Evolutionary conservation across 1,284 basidiomycete genomes (phyloP).

Genomic region (Apiotrichum laibachii): DNA sequence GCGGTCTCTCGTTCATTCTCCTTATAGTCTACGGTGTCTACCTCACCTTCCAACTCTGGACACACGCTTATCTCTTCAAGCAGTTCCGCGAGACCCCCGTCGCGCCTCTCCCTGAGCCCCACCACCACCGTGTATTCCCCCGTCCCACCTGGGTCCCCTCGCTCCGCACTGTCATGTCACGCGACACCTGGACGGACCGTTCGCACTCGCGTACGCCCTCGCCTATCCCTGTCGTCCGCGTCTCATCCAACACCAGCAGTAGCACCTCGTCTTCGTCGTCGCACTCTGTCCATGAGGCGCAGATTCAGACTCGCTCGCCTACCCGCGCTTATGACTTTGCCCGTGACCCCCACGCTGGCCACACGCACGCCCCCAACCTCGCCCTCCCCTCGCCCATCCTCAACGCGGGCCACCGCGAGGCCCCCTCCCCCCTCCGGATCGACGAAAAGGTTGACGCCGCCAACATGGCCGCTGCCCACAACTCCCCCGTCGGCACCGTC

Average conservation of each 20-base stretch:
- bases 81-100: conserved; percentile 26
- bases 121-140: conserved; percentile 43
- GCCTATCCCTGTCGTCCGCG: conserved; percentile 1
- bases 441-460: not conserved
- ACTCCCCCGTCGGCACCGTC: not conserved
- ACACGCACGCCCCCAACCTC: not conserved
- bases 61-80: conserved; percentile 61
- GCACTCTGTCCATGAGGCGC: conserved; percentile 4
- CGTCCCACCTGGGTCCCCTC: conserved; percentile 49
- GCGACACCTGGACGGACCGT: conserved; percentile 6
- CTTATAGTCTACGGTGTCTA: conserved; percentile 58
- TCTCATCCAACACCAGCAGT: not conserved
- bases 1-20: conserved; percentile 59
- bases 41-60: conserved; percentile 56
- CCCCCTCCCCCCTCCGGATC: not conserved
- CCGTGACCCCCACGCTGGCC: not conserved
- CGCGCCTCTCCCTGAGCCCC: conserved; percentile 41
- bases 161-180: conserved; percentile 17
- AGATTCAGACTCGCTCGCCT: not conserved
- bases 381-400: not conserved
- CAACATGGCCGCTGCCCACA: not conserved
- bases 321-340: not conserved
- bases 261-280: conserved; percentile 3
- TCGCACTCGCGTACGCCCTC: not conserved
- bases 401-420: not conserved